Percentiles rank a stretch among this genome's conserved stretches.
phyloP scores from a whole-genome alignment of 768 basidiomycete genomes.

The Rhodotorula graminis region DNA sequence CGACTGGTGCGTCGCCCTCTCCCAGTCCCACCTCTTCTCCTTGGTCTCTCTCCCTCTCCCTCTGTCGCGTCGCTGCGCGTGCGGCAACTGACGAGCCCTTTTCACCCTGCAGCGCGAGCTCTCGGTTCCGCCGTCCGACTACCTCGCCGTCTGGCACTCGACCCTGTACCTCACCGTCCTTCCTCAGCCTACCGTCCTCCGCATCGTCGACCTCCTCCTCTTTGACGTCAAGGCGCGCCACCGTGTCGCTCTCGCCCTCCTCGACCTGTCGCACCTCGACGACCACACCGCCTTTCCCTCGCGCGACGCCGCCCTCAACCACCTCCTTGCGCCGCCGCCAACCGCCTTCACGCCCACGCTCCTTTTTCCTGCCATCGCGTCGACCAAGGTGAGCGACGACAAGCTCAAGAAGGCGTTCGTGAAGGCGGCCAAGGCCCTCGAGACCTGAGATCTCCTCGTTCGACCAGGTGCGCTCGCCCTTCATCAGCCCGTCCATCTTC shows the following conservation, averaged over 20 bases:
- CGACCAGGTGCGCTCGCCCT: too few relatives aligned
- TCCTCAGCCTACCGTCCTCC: slow-evolving; percentile 12
- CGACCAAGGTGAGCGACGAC: slow-evolving; percentile 26
- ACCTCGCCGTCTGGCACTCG: slow-evolving; percentile 16
- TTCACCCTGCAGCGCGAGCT: slow-evolving; percentile 16
- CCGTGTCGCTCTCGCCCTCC: slow-evolving; percentile 28
- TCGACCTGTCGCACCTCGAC: slow-evolving; percentile 20
- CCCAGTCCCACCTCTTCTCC: too few relatives aligned
- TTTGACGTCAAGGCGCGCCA: slow-evolving; percentile 15
- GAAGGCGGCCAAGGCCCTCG: slow-evolving; percentile 16
- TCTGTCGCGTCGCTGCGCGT: too few relatives aligned
- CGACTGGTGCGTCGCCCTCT: slow-evolving; percentile 8
- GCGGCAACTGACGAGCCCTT: too few relatives aligned
- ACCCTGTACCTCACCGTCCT: slow-evolving; percentile 28
- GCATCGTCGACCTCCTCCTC: slow-evolving; percentile 32
- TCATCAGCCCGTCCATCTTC: neutral
- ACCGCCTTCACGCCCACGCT: slow-evolving; percentile 1
- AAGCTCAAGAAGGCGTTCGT: slow-evolving; percentile 24
- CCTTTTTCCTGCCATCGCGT: slow-evolving; percentile 6
- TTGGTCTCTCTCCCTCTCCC: too few relatives aligned
- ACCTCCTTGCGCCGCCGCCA: slow-evolving; percentile 21
- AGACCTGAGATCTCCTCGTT: neutral
- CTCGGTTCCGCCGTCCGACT: neutral
- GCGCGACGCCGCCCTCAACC: slow-evolving; percentile 17
- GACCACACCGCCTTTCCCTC: slow-evolving; percentile 6